Base-by-base conservation (phyloP, 2,329 filamentous ascomycete species). In the Stagonosporopsis vannaccii region DNA sequence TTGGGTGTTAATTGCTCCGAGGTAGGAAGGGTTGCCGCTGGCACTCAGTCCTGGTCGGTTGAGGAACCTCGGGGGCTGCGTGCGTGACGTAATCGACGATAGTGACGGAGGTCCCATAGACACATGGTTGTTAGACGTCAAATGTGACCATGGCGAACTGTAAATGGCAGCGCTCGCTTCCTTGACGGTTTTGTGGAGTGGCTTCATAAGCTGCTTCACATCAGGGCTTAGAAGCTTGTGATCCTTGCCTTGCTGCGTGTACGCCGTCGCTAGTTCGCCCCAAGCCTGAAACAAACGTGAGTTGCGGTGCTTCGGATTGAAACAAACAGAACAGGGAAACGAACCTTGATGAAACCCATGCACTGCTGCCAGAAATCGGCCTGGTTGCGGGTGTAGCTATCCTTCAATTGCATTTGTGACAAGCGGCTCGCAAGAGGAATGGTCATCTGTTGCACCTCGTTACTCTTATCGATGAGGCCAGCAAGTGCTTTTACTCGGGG, bases 181-280 rank as follows among this genome's bases (percentile, higher is more conserved):
- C 72, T 93, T 92, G 70, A 95, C 88, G 56, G 86, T 87, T 65
- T 87, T 88, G 70, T 97, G 93, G 41, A 97, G 86, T 2, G 92
- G 92, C 56, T 89, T 87, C 64, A 97, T 84, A 50, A 90, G 84
- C 23, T 84, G 79, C 70, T 90, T 87, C 40, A 92, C 88, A 61
- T 96, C 90, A 23, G 84, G 78, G 43, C 82, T 82, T 28, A 84
- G 72, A 30, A 84, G 73, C 32, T 81, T 79, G 69, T 82, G 78
- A 39, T 73, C 69, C 57, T 70, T 70, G 43, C 71, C 73, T 44
- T 76, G 72, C 33, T 67, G 67, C 1, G 67, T 71, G 35, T 69
- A 72, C 12, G 68, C 68, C 15, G 65, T 78, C 4, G 85, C 88
- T 51, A 91, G 82, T 59, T 89, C 85, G 49, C 84, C 82, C 86